These are phyloP conservation scores for Phytophthora sansomeana DNA, from an alignment of 352 stramenopile genomes.

Conservation along the genomic window DNA sequence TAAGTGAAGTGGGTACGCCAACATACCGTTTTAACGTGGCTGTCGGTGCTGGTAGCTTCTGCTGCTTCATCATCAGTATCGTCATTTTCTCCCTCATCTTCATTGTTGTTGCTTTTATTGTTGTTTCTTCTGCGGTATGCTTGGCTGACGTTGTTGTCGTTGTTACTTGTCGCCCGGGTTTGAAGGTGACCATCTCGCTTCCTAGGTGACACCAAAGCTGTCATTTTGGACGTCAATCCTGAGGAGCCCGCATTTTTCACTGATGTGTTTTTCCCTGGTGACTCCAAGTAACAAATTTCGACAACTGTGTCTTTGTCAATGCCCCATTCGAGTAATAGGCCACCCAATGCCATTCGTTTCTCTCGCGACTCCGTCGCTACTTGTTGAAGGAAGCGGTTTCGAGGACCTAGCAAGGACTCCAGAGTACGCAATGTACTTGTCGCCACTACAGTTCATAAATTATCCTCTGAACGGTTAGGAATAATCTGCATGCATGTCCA, in stretches of 20 bases:
- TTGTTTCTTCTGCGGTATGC: not conserved
- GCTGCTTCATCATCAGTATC: constrained; percentile 8
- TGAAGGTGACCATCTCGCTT: constrained; percentile 11
- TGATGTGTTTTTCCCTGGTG: not conserved
- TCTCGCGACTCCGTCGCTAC: constrained; percentile 48
- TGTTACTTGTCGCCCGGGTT: constrained; percentile 2
- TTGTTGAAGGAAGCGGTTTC: constrained; percentile 43
- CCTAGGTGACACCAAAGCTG: constrained; percentile 25
- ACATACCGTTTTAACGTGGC: constrained; percentile 56
- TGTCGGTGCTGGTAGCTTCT: constrained; percentile 6
- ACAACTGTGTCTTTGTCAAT: constrained; percentile 58
- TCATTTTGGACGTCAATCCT: constrained; percentile 5
- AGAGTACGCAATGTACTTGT: constrained; percentile 30
- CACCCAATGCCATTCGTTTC: constrained; percentile 53
- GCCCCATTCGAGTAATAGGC: constrained; percentile 61
- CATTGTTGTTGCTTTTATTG: constrained; percentile 17
- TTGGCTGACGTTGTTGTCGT: not conserved
- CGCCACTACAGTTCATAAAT: constrained; percentile 18
- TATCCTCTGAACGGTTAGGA: no score
- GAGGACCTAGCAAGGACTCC: constrained; percentile 28
- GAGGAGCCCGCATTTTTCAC: not conserved
- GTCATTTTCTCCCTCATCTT: constrained; percentile 23
- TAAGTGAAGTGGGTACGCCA: not conserved
- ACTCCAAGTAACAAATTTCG: constrained; percentile 51
- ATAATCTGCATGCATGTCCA: no score